Evolutionary conservation across 495 filamentous ascomycete species (phyloP).

Genomic region (Penicillium subrubescens): DNA sequence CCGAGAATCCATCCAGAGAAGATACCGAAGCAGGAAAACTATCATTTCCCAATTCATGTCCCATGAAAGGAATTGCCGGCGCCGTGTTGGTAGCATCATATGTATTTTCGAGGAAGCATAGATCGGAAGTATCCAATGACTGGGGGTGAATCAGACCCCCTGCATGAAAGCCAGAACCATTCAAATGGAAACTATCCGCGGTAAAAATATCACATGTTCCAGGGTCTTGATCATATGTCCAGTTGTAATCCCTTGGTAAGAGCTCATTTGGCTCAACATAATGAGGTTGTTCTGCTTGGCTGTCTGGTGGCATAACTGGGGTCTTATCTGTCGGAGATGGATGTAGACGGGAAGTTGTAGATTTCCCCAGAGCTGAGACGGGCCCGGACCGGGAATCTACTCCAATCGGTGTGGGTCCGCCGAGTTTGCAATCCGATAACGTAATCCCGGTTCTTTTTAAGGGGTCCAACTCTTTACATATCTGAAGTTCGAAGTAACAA

Average conservation of each 20-base stretch:
- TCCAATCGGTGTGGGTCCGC: background rate
- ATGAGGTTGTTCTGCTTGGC: too few relatives aligned
- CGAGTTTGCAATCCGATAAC: background rate
- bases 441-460: background rate
- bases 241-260: background rate
- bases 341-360: background rate
- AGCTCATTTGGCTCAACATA: background rate
- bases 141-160: background rate
- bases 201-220: background rate
- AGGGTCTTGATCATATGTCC: too few relatives aligned
- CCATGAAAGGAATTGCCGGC: background rate
- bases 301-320: background rate
- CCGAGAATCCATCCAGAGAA: slow-evolving; percentile 1
- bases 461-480: background rate
- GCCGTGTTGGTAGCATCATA: background rate
- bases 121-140: background rate
- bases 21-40: slow-evolving; percentile 2
- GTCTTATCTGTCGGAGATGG: background rate
- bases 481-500: too few relatives aligned
- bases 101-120: background rate
- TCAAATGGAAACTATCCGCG: background rate
- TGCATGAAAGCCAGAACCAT: background rate
- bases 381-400: background rate
- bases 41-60: background rate
- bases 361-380: background rate